A percentile compares a stretch with the other conserved stretches of the same genome.
Evolutionary conservation across 176 grass and related monocot species (phyloP).

Genomic region (Ampelocalamus luodianensis): DNA sequence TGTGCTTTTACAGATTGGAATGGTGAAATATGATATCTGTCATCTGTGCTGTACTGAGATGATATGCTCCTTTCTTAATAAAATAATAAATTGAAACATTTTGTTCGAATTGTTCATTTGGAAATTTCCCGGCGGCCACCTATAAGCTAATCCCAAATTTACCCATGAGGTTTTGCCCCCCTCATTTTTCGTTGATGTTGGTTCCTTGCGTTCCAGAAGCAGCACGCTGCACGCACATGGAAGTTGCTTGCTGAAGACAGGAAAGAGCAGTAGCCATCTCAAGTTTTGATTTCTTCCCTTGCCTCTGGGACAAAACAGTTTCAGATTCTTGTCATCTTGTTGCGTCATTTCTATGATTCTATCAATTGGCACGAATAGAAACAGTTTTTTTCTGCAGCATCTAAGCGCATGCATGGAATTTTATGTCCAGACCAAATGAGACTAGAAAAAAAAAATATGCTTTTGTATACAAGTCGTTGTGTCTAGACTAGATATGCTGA

Average conservation of each 20-base stretch:
- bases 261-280: background rate
- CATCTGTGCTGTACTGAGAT: background rate
- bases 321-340: conserved; percentile 18
- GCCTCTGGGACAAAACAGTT: background rate
- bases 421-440: background rate
- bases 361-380: background rate
- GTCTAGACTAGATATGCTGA: background rate
- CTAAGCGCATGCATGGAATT: conserved; percentile 39
- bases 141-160: background rate
- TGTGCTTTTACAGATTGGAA: background rate
- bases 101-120: background rate
- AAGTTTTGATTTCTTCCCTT: background rate
- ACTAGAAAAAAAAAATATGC: background rate
- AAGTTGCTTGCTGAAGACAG: background rate
- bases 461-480: background rate
- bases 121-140: background rate
- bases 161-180: background rate
- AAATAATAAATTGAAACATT: background rate
- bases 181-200: background rate
- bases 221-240: background rate
- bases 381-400: conserved; percentile 3
- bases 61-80: background rate
- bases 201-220: background rate
- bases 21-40: background rate
- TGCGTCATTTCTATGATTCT: background rate